A percentile compares a stretch with the other conserved stretches of the same genome.
phyloP scores from a whole-genome alignment of 2,329 filamentous ascomycete genomes.

The Epichloe bromicola region DNA sequence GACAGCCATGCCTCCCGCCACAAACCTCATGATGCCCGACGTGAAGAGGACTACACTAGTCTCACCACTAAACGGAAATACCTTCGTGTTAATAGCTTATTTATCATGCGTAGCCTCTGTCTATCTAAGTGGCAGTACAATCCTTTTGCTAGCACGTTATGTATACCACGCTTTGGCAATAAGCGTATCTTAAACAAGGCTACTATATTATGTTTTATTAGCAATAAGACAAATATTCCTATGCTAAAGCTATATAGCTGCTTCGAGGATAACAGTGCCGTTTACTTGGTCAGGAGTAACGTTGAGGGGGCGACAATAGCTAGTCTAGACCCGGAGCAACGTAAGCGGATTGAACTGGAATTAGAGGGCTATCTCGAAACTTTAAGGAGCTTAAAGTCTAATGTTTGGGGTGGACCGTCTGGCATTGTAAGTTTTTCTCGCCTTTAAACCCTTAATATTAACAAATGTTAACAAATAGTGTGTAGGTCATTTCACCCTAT shows the following conservation, averaged over 20 bases:
- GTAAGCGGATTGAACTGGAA: slow-evolving; percentile 7
- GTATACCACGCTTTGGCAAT: slow-evolving; percentile 6
- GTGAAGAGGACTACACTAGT: slow-evolving; percentile 3
- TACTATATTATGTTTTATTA: slow-evolving; percentile 7
- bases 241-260: slow-evolving; percentile 10
- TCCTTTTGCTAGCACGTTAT: slow-evolving; percentile 1
- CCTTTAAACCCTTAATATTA: too few species aligned
- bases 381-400: slow-evolving; percentile 6
- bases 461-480: not conserved
- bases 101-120: slow-evolving; percentile 6
- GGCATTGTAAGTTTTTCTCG: slow-evolving; percentile 4
- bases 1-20: slow-evolving; percentile 3
- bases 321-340: not conserved
- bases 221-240: slow-evolving; percentile 9
- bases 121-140: slow-evolving; percentile 6
- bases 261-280: slow-evolving; percentile 6
- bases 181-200: slow-evolving; percentile 11
- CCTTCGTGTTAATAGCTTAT: slow-evolving; percentile 4
- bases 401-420: slow-evolving; percentile 9
- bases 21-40: slow-evolving; percentile 5
- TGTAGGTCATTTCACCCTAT: slow-evolving; percentile 9
- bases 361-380: slow-evolving; percentile 6
- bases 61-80: slow-evolving; percentile 7
- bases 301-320: slow-evolving; percentile 5
- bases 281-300: slow-evolving; percentile 4